Evolutionary conservation across 768 basidiomycete genomes (phyloP), one percentile per base, ranked within the genome.

Genomic region (Amanita molliuscula): DNA sequence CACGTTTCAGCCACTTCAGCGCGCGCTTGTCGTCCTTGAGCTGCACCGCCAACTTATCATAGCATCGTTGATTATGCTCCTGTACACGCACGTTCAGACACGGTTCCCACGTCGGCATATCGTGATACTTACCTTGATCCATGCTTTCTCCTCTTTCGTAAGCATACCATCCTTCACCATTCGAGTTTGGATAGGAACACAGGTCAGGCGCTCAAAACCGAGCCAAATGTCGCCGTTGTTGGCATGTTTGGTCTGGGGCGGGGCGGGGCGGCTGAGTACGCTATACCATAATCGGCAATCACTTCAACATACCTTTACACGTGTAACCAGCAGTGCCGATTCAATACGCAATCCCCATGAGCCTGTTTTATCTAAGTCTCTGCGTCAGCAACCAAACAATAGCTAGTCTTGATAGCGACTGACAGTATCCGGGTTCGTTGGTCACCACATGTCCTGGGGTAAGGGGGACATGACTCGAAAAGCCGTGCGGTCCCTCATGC

Each of bases 371-470:
- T 50, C 49, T 50, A 21, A 47, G 21, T 41, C 29, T 26, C 13
- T 33, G 28, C 6, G 20, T 48, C 2, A 47, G 46, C 9, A 11
- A 48, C 15, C 33, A 38, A 48, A 9, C 23, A 11, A 3, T 10
- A 2, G 5, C 10, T 20, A 21, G 23, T 16, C 10, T 18, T 23
- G 15, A 23, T 2, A 8, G 31, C 13, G 13, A 76, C 85, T 63
- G 61, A 89, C 85, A 95, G 66, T 82, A 94, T 0, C 92, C 93
- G 42, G 93, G 95, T 66, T 97, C 93, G 59, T 96, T 94, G 42
- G 92, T 92, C 51, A 94, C 81, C 57, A 94, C 81, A 64, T 96
- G 83, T 9, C 96, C 96, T n/a, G 81, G 80, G 20, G 75, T 72
- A 28, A 97, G 75, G 2, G 88, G 76, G 26, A 82, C 73, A 35